Evolutionary conservation across 257 asterid species (phyloP).

Genomic region (Gynochthodes officinalis): DNA sequence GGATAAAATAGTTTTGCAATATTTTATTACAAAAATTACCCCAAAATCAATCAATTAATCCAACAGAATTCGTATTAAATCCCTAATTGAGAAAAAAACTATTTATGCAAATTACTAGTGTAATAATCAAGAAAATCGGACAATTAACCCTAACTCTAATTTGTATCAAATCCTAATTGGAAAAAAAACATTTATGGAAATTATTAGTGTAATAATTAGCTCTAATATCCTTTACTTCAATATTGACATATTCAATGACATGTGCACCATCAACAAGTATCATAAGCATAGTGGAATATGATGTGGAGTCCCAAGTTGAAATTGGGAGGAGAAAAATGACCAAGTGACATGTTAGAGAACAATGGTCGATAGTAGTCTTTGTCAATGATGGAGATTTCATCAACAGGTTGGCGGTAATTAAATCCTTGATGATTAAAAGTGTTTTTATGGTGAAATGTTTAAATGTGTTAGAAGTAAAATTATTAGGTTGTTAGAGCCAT

Average conservation of each 20-base stretch:
- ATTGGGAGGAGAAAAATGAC: constrained; percentile 50
- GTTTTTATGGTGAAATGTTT: constrained; percentile 53
- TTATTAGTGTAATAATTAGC: constrained; percentile 77
- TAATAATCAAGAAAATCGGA: no score
- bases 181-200: constrained; percentile 81
- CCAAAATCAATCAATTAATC: no score
- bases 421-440: constrained; percentile 46
- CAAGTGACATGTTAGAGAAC: constrained; percentile 66
- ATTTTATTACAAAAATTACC: no score
- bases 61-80: no score
- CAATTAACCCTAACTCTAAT: no score
- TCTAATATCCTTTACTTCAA: constrained; percentile 65
- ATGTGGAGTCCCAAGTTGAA: constrained; percentile 56
- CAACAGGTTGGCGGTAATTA: constrained; percentile 70
- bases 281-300: constrained; percentile 79
- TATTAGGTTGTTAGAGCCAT: constrained; percentile 76
- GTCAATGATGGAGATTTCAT: constrained; percentile 79
- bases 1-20: no score
- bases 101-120: no score
- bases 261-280: constrained; percentile 80
- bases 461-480: constrained; percentile 57
- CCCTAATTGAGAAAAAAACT: no score
- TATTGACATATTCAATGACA: constrained; percentile 64
- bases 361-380: constrained; percentile 90
- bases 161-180: no score